Evolutionary conservation across 306 rosid genomes (phyloP), one percentile per base, ranked within the genome.

Genomic region (Chamaecrista fasciculata): DNA sequence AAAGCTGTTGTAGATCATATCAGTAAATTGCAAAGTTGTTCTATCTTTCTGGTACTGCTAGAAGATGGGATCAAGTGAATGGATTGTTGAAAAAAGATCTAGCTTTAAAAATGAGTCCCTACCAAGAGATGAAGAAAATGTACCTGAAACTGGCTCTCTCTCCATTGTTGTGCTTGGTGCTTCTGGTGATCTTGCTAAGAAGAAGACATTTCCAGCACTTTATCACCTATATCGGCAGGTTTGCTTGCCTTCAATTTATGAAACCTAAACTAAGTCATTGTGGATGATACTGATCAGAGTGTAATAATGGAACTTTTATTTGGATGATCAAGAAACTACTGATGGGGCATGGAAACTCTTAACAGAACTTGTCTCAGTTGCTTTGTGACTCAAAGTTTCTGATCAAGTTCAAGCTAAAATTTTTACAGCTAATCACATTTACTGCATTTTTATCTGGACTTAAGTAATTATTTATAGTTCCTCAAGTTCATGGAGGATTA

Each of bases 111-210:
- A 10, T 55, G 99, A 94, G 0, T 69, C 95, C 4, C 23, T 50
- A 14, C 16, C 80, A 14, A 78, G 67, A 43, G 96, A 84, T 7
- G 2, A 6, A 24, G 94, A 85, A 15, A 47, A 64, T 81, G 84
- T 62, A 36, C 79, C 67, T 46, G 99, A 89, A 76, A 79, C 72
- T 36, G 99, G 95, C 39, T 65, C 86, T 24, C 92, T 94, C 53
- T 84, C 97, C 59, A 89, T 94, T 28, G 42, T 91, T 25, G 97
- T 94, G 77, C 99, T 94, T 39, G 99, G 99, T 31, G 97, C 99
- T 47, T 94, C 97, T 12, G 97, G 99, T 61, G 99, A 94, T 84
- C 99, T 94, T 80, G 99, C 99, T 75, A 94, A 89, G 78, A 94
- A 91, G 88, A 94, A 94, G 87, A 94, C 99, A 37, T 94, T 94